Base-by-base conservation (phyloP, 1,284 basidiomycete species). In the Marasmius tenuissimus region DNA sequence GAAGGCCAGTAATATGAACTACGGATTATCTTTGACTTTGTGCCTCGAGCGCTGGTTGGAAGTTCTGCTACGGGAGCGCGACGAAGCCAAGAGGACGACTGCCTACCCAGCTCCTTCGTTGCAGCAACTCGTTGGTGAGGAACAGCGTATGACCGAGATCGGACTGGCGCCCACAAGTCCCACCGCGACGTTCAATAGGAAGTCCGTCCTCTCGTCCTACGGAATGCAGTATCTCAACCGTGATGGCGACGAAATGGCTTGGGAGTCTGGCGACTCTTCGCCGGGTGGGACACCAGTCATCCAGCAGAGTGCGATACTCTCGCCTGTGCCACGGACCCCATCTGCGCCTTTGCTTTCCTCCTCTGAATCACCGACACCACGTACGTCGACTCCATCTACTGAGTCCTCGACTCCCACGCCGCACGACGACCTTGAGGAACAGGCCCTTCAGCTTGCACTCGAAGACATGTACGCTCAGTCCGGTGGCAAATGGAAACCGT, bases 401-500 rank as follows among this genome's bases (percentile, higher is more conserved):
- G 48, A 11, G 55, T 49, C 40, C 42, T 33, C 45, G 42, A 50
- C 38, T 37, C 50, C 55, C 8, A 47, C 45, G 45, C 45, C 16
- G 45, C 45, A 47, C 4, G 62, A 63, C 16, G 62, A 63, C 58
- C 27, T 63, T 4, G 62, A 61, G 37, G 62, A 63, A 47, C 54
- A 61, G 38, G 62, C 62, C 12, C 47, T 63, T 2, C 50, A 55
- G 34, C 54, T 63, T 55, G 62, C 62, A 14, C 61, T 63, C 20
- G 62, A 63, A 35, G 62, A 63, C 38, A 55, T 63, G 56, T 63
- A 58, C 39, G 56, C 51, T 34, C 56, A 59, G 20, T 58, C 56
- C 3, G 58, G 58, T 11, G 18, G 39, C 8, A 51, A 51, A 45
- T 62, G 61, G 61, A 63, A 63, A 63, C 87, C 88, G 1, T 90